A percentile compares a stretch with the other conserved stretches of the same genome.
Conservation (phyloP, 164 flowering plant genomes). For the Vitis rupestris region DNA sequence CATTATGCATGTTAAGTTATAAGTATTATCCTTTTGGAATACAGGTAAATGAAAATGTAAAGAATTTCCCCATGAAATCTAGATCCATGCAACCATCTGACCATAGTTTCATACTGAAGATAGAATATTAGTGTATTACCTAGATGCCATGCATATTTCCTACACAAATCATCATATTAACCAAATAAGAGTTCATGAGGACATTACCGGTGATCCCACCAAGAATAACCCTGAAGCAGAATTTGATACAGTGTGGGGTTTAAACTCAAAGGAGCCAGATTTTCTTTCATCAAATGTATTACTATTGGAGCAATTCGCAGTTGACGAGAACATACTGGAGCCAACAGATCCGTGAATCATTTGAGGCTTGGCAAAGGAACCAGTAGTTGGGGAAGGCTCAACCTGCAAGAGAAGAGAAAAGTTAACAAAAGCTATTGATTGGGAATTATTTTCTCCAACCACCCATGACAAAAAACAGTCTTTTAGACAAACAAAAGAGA, state of each 20-base stretch:
- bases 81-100: neutral
- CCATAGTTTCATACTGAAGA: neutral
- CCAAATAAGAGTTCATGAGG: conserved; percentile 5
- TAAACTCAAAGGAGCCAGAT: conserved; percentile 62
- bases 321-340: conserved; percentile 17
- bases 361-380: conserved; percentile 56
- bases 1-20: neutral
- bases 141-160: neutral
- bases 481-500: neutral
- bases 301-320: conserved; percentile 18
- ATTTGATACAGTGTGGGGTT: conserved; percentile 39
- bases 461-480: neutral
- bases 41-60: conserved; percentile 1
- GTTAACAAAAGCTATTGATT: neutral
- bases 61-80: neutral
- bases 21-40: neutral
- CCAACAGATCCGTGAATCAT: conserved; percentile 29
- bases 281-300: conserved; percentile 25
- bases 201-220: conserved; percentile 46
- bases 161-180: neutral
- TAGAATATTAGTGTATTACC: neutral
- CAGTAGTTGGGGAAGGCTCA: conserved; percentile 92
- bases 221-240: conserved; percentile 28
- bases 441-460: neutral
- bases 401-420: conserved; percentile 40